Conservation (phyloP, 495 filamentous ascomycete species). For the Aspergillus indologenus region DNA sequence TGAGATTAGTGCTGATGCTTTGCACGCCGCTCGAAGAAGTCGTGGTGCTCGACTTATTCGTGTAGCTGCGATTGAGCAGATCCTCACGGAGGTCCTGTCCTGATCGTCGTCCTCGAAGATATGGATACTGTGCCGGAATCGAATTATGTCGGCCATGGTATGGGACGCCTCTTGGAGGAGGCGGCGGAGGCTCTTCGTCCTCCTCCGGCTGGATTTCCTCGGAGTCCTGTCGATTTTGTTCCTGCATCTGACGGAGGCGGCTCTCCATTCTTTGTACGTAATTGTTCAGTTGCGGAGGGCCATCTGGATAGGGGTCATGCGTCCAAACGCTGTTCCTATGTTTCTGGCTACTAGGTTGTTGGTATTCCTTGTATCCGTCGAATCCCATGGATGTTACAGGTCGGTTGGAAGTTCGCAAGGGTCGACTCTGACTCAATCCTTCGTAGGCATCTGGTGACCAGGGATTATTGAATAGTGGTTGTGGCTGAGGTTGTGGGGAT, state of each 20-base stretch:
- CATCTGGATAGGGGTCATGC: slow-evolving; percentile 49
- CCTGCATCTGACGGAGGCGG: slow-evolving; percentile 68
- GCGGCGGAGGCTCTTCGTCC: slow-evolving; percentile 56
- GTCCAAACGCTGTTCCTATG: slow-evolving; percentile 41
- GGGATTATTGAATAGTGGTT: slow-evolving; percentile 62
- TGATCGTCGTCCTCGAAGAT: slow-evolving; percentile 65
- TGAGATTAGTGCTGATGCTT: slow-evolving; percentile 70
- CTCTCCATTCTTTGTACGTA: slow-evolving; percentile 89
- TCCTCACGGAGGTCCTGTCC: slow-evolving; percentile 76
- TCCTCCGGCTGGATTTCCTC: slow-evolving; percentile 37
- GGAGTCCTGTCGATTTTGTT: slow-evolving; percentile 48
- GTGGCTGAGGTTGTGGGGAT: slow-evolving; percentile 24
- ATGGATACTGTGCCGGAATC: slow-evolving; percentile 36
- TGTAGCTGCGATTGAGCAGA: slow-evolving; percentile 70
- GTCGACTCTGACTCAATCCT: slow-evolving; percentile 42
- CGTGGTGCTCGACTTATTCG: slow-evolving; percentile 82
- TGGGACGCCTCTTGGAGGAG: slow-evolving; percentile 58
- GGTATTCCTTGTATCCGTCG: slow-evolving; percentile 50
- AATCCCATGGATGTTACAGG: slow-evolving; percentile 75
- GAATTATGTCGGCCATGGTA: slow-evolving; percentile 46
- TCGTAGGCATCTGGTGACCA: slow-evolving; percentile 94
- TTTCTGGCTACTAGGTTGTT: slow-evolving; percentile 27
- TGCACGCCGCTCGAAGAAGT: slow-evolving; percentile 65
- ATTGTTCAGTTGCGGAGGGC: slow-evolving; percentile 69
- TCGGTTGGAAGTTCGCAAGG: slow-evolving; percentile 36